Base-by-base conservation (phyloP, 2,329 filamentous ascomycete genomes). In the Fusarium tanahbumbuense region DNA sequence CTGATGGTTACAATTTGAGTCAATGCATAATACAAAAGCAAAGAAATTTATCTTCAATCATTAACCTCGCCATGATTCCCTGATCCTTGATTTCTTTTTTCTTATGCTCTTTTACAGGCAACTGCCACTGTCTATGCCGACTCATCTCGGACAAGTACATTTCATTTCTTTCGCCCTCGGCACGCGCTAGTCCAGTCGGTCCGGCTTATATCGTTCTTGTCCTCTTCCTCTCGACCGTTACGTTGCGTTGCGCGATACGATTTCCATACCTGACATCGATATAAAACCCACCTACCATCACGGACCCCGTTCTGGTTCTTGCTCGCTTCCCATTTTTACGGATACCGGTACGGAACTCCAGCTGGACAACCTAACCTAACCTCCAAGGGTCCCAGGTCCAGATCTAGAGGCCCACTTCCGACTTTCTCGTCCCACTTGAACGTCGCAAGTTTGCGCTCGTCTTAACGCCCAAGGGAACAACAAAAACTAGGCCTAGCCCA, bases 391-490 rank as follows among this genome's bases (percentile, higher is more conserved):
- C 70, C 70, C 60, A 70, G 44, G 68, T 70, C 70, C 49, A 72
- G 72, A 70, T 73, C 67, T 56, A 25, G 18, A 74, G 72, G 66
- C 62, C 72, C 72, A 74, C 72, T 63, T 54, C 44, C 52, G 27
- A 28, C 48, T 49, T 55, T 47, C 64, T 69, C 70, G 72, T 74
- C 72, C 72, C 72, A 74, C 72, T 53, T 53, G 32, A 42, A 59
- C 53, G 68, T 73, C 65, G 55, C 65, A 73, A 64, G 57, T 70
- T 74, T 70, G 72, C 70, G 67, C 72, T 73, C 61, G 58, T 47
- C 47, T 63, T 66, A 40, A 64, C 44, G 54, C 59, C 45, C 62
- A 64, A 68, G 64, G 53, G 49, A 71, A 64, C 63, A 68, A 68
- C 59, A 70, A 65, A 70, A 62, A 49, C 57, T 53, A 64, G 48